A percentile compares a stretch with the other conserved stretches of the same genome.
phyloP scores from a whole-genome alignment of 495 filamentous ascomycete species.

The Physcia stellaris region DNA sequence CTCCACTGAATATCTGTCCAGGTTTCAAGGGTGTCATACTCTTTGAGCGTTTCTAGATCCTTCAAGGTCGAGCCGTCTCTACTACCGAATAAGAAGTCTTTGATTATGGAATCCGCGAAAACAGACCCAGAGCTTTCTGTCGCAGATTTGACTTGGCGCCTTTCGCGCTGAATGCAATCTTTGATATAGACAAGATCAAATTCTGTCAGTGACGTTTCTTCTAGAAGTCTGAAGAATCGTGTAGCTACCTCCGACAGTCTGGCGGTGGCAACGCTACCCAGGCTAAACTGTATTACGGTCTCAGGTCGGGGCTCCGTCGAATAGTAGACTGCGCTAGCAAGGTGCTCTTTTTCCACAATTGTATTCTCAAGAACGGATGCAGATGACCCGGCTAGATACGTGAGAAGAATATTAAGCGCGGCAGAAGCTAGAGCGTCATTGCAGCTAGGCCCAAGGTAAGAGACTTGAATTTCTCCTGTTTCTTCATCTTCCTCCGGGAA shows the following conservation, averaged over 20 bases:
- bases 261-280: constrained; percentile 75
- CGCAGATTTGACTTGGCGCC: constrained; percentile 62
- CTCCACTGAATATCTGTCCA: constrained; percentile 83
- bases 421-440: constrained; percentile 43
- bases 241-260: constrained; percentile 73
- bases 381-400: constrained; percentile 83
- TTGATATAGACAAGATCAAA: constrained; percentile 80
- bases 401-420: constrained; percentile 62
- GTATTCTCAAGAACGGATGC: constrained; percentile 83
- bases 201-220: constrained; percentile 61
- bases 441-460: constrained; percentile 72
- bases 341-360: constrained; percentile 84
- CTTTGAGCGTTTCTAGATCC: constrained; percentile 49
- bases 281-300: constrained; percentile 65
- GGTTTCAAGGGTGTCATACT: constrained; percentile 61
- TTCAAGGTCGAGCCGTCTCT: constrained; percentile 66
- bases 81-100: constrained; percentile 81
- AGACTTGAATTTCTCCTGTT: constrained; percentile 69
- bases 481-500: constrained; percentile 97
- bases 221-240: constrained; percentile 70
- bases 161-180: constrained; percentile 70
- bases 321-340: constrained; percentile 71
- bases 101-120: constrained; percentile 70
- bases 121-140: constrained; percentile 62
- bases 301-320: constrained; percentile 65